phyloP scores from a whole-genome alignment of 352 stramenopile genomes.

The Globisporangium nunn region DNA sequence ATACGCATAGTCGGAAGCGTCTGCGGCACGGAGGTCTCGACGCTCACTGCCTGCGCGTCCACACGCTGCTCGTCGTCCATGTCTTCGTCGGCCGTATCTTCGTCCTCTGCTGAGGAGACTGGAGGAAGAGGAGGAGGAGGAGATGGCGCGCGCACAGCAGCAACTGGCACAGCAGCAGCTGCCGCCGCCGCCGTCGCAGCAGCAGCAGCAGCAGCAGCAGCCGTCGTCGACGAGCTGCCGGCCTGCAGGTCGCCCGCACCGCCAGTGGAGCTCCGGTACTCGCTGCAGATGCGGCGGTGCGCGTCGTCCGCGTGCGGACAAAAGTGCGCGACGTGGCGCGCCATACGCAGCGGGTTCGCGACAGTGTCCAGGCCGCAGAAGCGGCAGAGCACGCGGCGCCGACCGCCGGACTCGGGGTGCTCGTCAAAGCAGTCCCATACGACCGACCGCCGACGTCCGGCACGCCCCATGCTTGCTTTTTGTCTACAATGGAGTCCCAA shows the following conservation, averaged over 20 bases:
- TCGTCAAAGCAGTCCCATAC: slow-evolving; percentile 41
- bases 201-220: neutral
- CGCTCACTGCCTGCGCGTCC: too few species aligned
- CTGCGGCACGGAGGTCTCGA: too few species aligned
- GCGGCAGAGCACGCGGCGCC: slow-evolving; percentile 39
- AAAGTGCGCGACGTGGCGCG: slow-evolving; percentile 36
- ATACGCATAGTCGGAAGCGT: too few species aligned
- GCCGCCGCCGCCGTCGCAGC: too few species aligned
- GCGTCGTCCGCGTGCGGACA: slow-evolving; percentile 31
- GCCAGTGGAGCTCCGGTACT: slow-evolving; percentile 29
- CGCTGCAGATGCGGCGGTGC: slow-evolving; percentile 35
- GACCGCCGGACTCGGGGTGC: slow-evolving; percentile 17
- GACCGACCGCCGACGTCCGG: slow-evolving; percentile 29
- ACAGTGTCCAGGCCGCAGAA: slow-evolving; percentile 41
- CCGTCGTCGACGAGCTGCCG: neutral
- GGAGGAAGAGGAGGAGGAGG: neutral
- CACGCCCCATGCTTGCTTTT: slow-evolving; percentile 18
- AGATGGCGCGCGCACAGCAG: too few species aligned
- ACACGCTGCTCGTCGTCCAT: too few species aligned
- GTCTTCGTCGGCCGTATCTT: too few species aligned
- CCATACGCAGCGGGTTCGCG: slow-evolving; percentile 36
- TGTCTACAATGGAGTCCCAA: too few species aligned
- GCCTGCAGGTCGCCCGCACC: neutral
- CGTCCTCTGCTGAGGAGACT: neutral
- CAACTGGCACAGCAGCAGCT: neutral